Evolutionary conservation across 768 basidiomycete species (phyloP), one percentile per base, ranked within the genome.

Genomic region (Leucocoprinus birnbaumii): DNA sequence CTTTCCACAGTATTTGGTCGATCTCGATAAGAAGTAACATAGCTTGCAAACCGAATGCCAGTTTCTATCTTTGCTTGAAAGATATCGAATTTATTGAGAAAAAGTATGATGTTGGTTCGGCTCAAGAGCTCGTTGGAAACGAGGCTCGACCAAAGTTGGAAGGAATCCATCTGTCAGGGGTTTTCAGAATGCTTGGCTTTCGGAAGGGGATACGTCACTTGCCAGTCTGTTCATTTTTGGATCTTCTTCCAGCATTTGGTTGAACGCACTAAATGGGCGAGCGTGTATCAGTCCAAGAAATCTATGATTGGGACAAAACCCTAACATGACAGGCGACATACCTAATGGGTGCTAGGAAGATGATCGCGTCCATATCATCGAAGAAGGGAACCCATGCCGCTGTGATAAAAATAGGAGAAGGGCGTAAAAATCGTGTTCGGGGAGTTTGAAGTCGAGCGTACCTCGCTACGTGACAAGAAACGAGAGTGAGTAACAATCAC

Each of bases 51-150:
- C 56, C 77, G 76, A 54, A 87, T 77, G 26, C 89, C 89, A 1
- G 85, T 75, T 18, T 72, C 69, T 10, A 91, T 79, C 62, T 91
- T 91, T 43, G 74, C 61, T 57, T 80, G 80, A 51, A 91, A 70
- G 56, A 91, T 86, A 62, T 91, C 89, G 56, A 85, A 85, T 66
- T 92, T 92, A 71, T 91, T 92, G 50, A 92, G 73, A 73, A 91
- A 92, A 44, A 91, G 74, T 57, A 91, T 85, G 31, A 91, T 73
- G 59, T 88, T 86, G 26, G 90, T 87, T 43, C 79, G 73, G 42
- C 80, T 82, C 3, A 92, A 76, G 22, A 91, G 79, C 61, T 78
- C 82, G 70, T 90, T 90, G 25, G 80, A 78, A 59, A 85, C 86
- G 18, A 92, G 80, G 14, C 79, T 76, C 51, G 82, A 84, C 89